Percentiles rank a stretch among this genome's conserved stretches.
Evolutionary conservation across 2,329 filamentous ascomycete genomes (phyloP).

Genomic region (Alternaria ventricosa): DNA sequence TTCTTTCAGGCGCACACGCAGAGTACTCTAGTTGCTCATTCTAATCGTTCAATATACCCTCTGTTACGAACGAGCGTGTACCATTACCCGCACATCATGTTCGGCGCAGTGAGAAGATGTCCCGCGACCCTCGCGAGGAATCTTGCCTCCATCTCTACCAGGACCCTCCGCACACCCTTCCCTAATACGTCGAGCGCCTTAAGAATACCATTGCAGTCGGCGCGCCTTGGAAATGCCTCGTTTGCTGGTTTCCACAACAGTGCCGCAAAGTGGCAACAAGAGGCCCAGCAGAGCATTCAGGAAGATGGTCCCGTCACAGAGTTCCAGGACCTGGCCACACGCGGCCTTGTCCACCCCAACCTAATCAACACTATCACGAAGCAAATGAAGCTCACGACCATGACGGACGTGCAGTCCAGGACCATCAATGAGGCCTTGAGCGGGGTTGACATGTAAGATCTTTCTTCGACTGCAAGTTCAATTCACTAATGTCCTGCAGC

Average conservation of each 20-base stretch:
- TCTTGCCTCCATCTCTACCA: constrained; percentile 34
- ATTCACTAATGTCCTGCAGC: constrained; percentile 30
- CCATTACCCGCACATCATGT: constrained; percentile 48
- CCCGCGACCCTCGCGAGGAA: constrained; percentile 46
- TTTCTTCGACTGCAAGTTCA: not conserved
- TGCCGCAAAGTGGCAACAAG: constrained; percentile 44
- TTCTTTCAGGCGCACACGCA: constrained; percentile 10
- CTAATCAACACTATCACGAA: constrained; percentile 73
- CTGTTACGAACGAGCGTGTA: constrained; percentile 16
- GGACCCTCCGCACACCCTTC: constrained; percentile 31
- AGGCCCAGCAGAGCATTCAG: constrained; percentile 19
- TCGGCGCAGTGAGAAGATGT: constrained; percentile 50
- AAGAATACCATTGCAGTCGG: constrained; percentile 23
- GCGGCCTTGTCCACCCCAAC: constrained; percentile 64
- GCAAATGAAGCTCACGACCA: constrained; percentile 77
- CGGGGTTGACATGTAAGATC: constrained; percentile 79
- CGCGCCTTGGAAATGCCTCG: constrained; percentile 27
- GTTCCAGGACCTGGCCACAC: constrained; percentile 54
- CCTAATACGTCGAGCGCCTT: constrained; percentile 27
- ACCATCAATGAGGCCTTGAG: constrained; percentile 82
- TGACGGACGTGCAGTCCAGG: constrained; percentile 90
- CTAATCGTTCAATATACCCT: constrained; percentile 14
- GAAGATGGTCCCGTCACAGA: constrained; percentile 46
- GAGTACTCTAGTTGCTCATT: constrained; percentile 15
- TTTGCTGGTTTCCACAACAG: constrained; percentile 50